These are phyloP conservation scores for Mallotus japonicus DNA, from an alignment of 441 rosid species.

Conservation along the genomic window DNA sequence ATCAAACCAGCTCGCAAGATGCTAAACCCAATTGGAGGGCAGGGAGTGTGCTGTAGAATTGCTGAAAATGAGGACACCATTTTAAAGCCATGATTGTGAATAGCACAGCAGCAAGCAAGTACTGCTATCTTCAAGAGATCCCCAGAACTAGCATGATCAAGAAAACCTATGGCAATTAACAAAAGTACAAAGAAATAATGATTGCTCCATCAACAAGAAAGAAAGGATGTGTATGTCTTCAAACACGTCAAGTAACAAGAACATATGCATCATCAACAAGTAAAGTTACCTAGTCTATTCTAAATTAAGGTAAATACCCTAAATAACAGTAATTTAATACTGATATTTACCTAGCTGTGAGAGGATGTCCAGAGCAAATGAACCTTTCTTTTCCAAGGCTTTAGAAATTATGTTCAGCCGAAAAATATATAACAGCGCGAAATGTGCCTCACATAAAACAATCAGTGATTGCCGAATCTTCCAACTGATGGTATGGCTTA, in stretches of 20 bases:
- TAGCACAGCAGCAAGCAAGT: slow-evolving; percentile 91
- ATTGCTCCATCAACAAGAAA: background rate
- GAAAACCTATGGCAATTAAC: slow-evolving; percentile 62
- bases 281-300: background rate
- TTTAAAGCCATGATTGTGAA: slow-evolving; percentile 92
- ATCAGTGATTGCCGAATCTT: slow-evolving; percentile 76
- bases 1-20: slow-evolving; percentile 95
- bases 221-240: background rate
- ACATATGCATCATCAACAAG: background rate
- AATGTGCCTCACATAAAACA: slow-evolving; percentile 92
- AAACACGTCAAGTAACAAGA: background rate
- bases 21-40: slow-evolving; percentile 91
- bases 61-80: slow-evolving; percentile 91
- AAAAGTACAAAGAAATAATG: background rate
- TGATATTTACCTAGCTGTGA: slow-evolving; percentile 70
- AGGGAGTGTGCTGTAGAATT: slow-evolving; percentile 79
- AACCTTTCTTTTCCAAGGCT: slow-evolving; percentile 54
- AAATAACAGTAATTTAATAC: background rate
- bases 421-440: slow-evolving; percentile 83
- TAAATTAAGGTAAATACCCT: slow-evolving; percentile 8
- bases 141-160: slow-evolving; percentile 59
- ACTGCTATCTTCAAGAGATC: slow-evolving; percentile 89
- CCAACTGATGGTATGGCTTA: slow-evolving; percentile 81
- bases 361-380: slow-evolving; percentile 56
- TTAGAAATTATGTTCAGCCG: slow-evolving; percentile 69